Evolutionary conservation across 768 basidiomycete species (phyloP).

Genomic region (Calocera viscosa): DNA sequence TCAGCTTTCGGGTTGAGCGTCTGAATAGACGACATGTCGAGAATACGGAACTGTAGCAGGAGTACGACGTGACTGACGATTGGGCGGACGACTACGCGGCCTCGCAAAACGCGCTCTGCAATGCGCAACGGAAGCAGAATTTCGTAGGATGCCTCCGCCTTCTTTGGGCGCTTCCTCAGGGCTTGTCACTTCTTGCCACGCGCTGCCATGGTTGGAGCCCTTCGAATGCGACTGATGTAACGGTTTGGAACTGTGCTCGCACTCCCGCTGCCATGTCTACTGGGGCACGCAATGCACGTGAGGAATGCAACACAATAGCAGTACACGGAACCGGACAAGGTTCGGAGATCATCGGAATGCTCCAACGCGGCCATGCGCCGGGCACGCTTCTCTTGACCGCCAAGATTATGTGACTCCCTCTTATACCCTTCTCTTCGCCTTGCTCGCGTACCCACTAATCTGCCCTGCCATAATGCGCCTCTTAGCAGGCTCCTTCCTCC

Average conservation of each 20-base stretch:
- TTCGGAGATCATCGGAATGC: constrained; percentile 9
- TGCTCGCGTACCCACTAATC: too few relatives aligned
- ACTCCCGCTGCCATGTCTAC: background rate
- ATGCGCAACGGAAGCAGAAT: background rate
- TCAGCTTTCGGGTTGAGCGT: constrained; percentile 95
- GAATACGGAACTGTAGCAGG: background rate
- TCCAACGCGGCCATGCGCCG: background rate
- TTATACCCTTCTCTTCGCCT: too few relatives aligned
- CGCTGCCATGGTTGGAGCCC: background rate
- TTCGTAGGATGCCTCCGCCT: background rate
- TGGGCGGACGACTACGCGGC: background rate
- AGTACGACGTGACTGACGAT: background rate
- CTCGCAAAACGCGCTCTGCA: background rate
- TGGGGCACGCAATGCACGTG: background rate
- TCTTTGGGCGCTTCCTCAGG: background rate
- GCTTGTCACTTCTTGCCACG: background rate
- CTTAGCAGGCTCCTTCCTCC: background rate
- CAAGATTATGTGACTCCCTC: background rate
- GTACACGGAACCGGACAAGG: background rate
- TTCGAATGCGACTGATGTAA: background rate
- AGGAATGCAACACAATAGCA: constrained; percentile 2
- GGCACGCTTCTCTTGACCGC: background rate
- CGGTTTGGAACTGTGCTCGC: background rate
- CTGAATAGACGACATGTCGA: constrained; percentile 37
- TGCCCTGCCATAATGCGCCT: too few relatives aligned